Evolutionary conservation across 2,329 filamentous ascomycete genomes (phyloP).

Genomic region (Pseudogymnoascus sp.): DNA sequence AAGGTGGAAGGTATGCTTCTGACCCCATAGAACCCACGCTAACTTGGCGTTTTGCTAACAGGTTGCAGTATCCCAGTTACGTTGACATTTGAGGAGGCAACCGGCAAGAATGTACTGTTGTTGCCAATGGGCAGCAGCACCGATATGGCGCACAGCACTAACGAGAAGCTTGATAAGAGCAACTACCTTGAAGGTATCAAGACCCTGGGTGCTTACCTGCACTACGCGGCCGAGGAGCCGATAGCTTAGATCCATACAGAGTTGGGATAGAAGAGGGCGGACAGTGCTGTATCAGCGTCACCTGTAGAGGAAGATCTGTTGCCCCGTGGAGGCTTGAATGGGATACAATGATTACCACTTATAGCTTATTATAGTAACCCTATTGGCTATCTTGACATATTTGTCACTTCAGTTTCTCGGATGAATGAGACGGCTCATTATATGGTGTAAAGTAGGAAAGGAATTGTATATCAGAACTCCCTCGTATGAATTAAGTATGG

Average conservation of each 20-base stretch:
- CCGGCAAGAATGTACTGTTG: constrained; percentile 92
- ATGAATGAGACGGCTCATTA: background rate
- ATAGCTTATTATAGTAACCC: constrained; percentile 2
- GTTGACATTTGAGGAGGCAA: constrained; percentile 93
- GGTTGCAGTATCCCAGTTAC: constrained; percentile 79
- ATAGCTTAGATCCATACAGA: constrained; percentile 28
- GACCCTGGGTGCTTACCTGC: constrained; percentile 86
- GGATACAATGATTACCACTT: background rate
- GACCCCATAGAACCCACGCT: constrained; percentile 2
- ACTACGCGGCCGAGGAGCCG: constrained; percentile 90
- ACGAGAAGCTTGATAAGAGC: constrained; percentile 92
- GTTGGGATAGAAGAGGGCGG: background rate
- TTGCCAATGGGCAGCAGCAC: constrained; percentile 97
- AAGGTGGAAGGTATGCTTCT: constrained; percentile 69
- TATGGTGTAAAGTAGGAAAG: constrained; percentile 1
- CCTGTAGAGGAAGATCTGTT: background rate
- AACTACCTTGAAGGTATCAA: constrained; percentile 99
- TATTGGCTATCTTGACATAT: background rate
- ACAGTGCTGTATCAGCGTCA: background rate
- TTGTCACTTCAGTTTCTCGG: background rate
- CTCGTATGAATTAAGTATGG: background rate
- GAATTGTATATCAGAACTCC: background rate
- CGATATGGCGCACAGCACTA: constrained; percentile 93
- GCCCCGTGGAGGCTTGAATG: background rate
- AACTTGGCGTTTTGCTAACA: constrained; percentile 8